phyloP scores from a whole-genome alignment of 2,329 filamentous ascomycete species.

The Madurella fahalii region DNA sequence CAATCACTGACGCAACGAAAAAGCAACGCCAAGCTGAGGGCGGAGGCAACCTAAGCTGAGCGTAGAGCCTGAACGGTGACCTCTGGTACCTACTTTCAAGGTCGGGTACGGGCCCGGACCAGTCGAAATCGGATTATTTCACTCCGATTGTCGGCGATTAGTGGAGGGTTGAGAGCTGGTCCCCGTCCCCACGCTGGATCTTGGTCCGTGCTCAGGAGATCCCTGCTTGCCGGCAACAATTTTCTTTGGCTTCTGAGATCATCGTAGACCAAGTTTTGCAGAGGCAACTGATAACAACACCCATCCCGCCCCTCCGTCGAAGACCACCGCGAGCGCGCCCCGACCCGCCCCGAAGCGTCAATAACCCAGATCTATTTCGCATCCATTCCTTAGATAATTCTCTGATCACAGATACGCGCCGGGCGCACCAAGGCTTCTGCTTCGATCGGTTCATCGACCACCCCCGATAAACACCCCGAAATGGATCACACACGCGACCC shows the following conservation, averaged over 20 bases:
- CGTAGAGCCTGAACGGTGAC: no score
- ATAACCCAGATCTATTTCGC: no score
- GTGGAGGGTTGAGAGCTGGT: neutral
- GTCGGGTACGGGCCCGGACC: no score
- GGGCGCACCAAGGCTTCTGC: neutral
- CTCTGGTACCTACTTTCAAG: no score
- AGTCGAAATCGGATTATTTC: neutral
- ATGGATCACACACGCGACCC: slow-evolving; percentile 98
- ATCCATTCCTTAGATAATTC: no score
- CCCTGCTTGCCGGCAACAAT: slow-evolving; percentile 18
- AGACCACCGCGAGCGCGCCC: slow-evolving; percentile 4
- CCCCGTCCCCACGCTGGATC: neutral
- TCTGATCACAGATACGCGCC: neutral
- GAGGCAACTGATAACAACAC: slow-evolving; percentile 13
- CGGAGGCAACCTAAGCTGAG: no score
- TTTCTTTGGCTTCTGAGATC: slow-evolving; percentile 24
- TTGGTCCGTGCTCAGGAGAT: slow-evolving; percentile 13
- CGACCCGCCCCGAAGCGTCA: neutral
- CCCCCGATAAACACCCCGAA: slow-evolving; percentile 13
- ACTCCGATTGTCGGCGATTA: neutral
- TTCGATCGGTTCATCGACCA: neutral
- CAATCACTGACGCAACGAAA: no score
- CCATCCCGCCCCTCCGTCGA: slow-evolving; percentile 4
- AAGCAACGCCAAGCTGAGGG: no score
- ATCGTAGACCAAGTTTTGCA: slow-evolving; percentile 16